phyloP scores from a whole-genome alignment of 2,329 filamentous ascomycete species.

The Fusarium nanum region DNA sequence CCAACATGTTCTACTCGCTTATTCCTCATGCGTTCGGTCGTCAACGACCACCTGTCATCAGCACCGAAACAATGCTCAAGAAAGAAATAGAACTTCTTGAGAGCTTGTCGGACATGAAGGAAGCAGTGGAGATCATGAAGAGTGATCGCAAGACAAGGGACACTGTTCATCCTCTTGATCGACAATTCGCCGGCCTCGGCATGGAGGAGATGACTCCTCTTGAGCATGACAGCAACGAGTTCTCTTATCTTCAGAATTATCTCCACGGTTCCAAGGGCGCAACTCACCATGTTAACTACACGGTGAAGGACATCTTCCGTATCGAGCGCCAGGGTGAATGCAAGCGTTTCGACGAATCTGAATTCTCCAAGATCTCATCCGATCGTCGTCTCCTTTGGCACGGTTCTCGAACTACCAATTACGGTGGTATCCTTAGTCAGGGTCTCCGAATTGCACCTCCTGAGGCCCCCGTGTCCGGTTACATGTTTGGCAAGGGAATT shows the following conservation, averaged over 20 bases:
- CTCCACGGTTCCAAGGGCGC: slow-evolving; percentile 73
- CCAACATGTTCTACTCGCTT: slow-evolving; percentile 82
- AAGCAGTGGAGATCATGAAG: slow-evolving; percentile 82
- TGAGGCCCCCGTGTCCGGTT: slow-evolving; percentile 81
- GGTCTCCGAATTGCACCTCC: slow-evolving; percentile 90
- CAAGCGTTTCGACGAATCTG: slow-evolving; percentile 72
- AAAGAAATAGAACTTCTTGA: slow-evolving; percentile 83
- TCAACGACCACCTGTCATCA: slow-evolving; percentile 76
- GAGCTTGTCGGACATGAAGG: slow-evolving; percentile 86
- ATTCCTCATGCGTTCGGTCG: slow-evolving; percentile 88
- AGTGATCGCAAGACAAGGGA: slow-evolving; percentile 62
- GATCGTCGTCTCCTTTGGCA: slow-evolving; percentile 88
- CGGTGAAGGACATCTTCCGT: slow-evolving; percentile 81
- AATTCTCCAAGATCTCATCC: slow-evolving; percentile 64
- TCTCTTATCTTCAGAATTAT: slow-evolving; percentile 72
- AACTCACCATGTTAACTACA: slow-evolving; percentile 72
- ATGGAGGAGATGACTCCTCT: slow-evolving; percentile 82
- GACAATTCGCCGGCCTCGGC: slow-evolving; percentile 76
- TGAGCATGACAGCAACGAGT: slow-evolving; percentile 70
- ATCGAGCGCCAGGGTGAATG: slow-evolving; percentile 80
- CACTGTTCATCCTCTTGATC: slow-evolving; percentile 74
- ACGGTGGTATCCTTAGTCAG: slow-evolving; percentile 86
- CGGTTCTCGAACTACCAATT: slow-evolving; percentile 85
- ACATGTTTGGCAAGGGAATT: slow-evolving; percentile 93
- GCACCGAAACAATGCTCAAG: slow-evolving; percentile 68